Conservation (phyloP, 2,329 filamentous ascomycete species). For the Fusarium poae region DNA sequence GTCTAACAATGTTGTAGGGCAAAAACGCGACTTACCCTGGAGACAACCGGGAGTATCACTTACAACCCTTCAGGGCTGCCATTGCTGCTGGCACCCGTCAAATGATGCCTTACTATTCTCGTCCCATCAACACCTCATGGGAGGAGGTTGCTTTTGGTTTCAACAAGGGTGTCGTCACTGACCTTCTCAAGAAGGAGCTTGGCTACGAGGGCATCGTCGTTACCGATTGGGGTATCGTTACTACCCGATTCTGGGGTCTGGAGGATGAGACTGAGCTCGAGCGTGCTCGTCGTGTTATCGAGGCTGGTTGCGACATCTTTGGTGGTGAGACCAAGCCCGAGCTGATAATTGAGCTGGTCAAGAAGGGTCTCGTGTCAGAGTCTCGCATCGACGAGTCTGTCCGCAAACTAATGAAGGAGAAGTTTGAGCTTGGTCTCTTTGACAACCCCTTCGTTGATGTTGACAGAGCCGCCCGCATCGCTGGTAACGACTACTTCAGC, state of each 20-base stretch:
- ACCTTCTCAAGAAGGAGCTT: constrained; percentile 60
- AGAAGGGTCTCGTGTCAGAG: constrained; percentile 55
- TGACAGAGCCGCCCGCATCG: constrained; percentile 50
- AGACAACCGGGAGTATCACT: constrained; percentile 62
- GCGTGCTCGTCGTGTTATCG: constrained; percentile 55
- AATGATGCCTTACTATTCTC: constrained; percentile 66
- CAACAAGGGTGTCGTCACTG: constrained; percentile 65
- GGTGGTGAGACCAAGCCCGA: constrained; percentile 63
- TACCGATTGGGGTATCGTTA: constrained; percentile 67
- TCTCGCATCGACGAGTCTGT: constrained; percentile 61
- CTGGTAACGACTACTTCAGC: constrained; percentile 60
- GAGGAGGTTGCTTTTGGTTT: constrained; percentile 64
- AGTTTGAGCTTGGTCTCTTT: constrained; percentile 65
- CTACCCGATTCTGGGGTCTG: constrained; percentile 65
- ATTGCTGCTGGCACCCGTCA: constrained; percentile 63
- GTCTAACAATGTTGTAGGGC: constrained; percentile 52
- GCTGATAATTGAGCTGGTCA: constrained; percentile 62
- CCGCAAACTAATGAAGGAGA: constrained; percentile 61
- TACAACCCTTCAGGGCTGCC: constrained; percentile 64
- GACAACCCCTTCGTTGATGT: constrained; percentile 64
- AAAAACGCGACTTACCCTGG: constrained; percentile 66
- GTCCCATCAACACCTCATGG: constrained; percentile 61
- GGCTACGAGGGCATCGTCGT: constrained; percentile 66
- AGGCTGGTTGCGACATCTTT: constrained; percentile 66
- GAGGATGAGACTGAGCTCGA: constrained; percentile 58